Percentiles rank a stretch among this genome's conserved stretches.
These are phyloP conservation scores for Pleurostoma richardsiae DNA, from an alignment of 2,329 filamentous ascomycete species.

Conservation along the genomic window DNA sequence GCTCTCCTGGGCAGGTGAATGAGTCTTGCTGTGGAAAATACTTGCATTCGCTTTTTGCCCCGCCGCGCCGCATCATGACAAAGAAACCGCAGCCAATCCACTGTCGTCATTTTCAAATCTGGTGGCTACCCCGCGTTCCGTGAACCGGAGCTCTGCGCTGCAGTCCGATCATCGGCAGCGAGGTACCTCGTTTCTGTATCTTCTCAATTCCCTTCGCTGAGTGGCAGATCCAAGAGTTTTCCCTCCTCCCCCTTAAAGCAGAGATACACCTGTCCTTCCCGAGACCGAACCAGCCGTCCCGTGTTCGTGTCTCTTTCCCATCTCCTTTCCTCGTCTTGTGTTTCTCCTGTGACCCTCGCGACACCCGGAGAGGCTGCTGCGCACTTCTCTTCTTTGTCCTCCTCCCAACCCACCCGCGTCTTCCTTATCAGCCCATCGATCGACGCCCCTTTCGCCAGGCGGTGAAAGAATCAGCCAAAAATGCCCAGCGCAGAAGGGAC, in stretches of 20 bases:
- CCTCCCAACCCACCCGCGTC: not conserved
- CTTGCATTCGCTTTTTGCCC: too few species aligned
- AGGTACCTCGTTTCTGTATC: not conserved
- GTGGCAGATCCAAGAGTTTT: not conserved
- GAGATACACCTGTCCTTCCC: too few species aligned
- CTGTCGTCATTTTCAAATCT: conserved; percentile 21
- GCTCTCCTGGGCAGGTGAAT: too few species aligned
- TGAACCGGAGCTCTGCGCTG: conserved; percentile 19
- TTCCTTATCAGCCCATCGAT: not conserved
- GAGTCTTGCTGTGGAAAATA: too few species aligned
- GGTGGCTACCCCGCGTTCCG: conserved; percentile 29
- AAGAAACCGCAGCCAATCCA: conserved; percentile 17
- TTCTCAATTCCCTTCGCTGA: not conserved
- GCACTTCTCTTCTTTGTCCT: too few species aligned
- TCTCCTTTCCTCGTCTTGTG: too few species aligned
- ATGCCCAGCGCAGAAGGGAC: conserved; percentile 72
- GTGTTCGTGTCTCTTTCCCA: too few species aligned
- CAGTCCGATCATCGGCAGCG: conserved; percentile 25
- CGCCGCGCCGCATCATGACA: too few species aligned
- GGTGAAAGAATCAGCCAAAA: conserved; percentile 23
- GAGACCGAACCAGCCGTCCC: too few species aligned
- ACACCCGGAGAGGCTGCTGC: too few species aligned
- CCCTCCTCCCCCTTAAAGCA: too few species aligned
- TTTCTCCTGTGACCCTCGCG: too few species aligned
- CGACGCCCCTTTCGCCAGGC: not conserved